phyloP scores from a whole-genome alignment of 306 rosid genomes.

The Glycyrrhiza uralensis region DNA sequence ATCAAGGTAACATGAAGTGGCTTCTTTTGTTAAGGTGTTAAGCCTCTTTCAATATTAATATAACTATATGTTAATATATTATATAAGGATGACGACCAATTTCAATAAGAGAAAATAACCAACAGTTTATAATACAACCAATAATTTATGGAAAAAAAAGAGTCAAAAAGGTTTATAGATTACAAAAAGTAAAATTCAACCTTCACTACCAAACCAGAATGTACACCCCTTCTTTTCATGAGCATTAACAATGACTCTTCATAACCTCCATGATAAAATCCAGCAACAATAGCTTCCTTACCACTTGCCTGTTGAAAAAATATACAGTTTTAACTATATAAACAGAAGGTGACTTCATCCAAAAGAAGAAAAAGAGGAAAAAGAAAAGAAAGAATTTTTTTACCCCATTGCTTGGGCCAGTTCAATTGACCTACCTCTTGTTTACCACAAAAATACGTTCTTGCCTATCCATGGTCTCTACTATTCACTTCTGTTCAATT shows the following conservation, averaged over 20 bases:
- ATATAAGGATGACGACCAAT: constrained; percentile 1
- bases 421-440: constrained; percentile 9
- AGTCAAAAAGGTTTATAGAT: constrained; percentile 2
- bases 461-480: neutral
- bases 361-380: neutral
- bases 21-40: constrained; percentile 9
- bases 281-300: constrained; percentile 88
- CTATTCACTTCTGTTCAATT: neutral
- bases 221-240: constrained; percentile 96
- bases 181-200: constrained; percentile 41
- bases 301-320: constrained; percentile 69
- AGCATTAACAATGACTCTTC: constrained; percentile 91
- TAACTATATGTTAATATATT: no score
- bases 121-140: constrained; percentile 6
- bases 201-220: constrained; percentile 96
- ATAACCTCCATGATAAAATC: constrained; percentile 95
- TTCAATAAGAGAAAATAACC: neutral
- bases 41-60: constrained; percentile 6
- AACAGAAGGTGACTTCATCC: neutral
- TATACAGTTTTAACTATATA: neutral
- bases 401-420: neutral
- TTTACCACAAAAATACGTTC: neutral
- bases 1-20: constrained; percentile 18
- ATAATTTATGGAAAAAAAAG: neutral
- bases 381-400: neutral